Evolutionary conservation across 2,329 filamentous ascomycete genomes (phyloP), one percentile per base, ranked within the genome.

Genomic region (Talaromyces sp.): DNA sequence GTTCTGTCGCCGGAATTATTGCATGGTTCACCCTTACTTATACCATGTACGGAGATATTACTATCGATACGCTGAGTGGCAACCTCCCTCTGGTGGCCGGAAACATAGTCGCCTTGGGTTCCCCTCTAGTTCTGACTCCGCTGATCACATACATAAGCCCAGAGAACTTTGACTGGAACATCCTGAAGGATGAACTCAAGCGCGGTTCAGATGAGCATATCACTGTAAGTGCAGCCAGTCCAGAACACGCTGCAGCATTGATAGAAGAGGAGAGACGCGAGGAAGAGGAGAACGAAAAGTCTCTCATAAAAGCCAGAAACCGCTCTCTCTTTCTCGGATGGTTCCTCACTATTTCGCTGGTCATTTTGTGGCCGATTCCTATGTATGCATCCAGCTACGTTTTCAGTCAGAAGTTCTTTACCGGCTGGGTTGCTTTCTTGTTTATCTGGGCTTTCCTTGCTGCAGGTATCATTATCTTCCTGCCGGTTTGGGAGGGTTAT

Each of bases 1-100:
- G 81, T 4, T 78, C 82, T 62, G 64, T 75, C 19, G 78, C 76
- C 0, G 81, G 81, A 0, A 68, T 83, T 2, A 75, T 75, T 1
- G 78, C 82, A 43, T 83, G 82, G 82, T 73, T 84, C 0, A 74
- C 73, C 8, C 76, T 78, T 0, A 74, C 80, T 0, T 72, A 79
- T 43, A 71, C 75, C 0, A 71, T 79, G 49, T 80, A 80, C 33
- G 79, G 80, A 1, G 69, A 67, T 0, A 75, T 83, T 60, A 78
- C 76, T 41, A 76, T 83, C 52, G 67, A 50, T 50, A 31, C 47
- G 2, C 47, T 50, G 24, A 50, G 47, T 50, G 47, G 47, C 13
- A 50, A 50, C 24, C 47, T 50, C 24, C 47, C 47, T 16, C 24
- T 50, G 24, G 47, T 50, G 14, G 47, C 47, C 14, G 47, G 47